phyloP scores from a whole-genome alignment of 768 basidiomycete genomes.

The Suillus spraguei region DNA sequence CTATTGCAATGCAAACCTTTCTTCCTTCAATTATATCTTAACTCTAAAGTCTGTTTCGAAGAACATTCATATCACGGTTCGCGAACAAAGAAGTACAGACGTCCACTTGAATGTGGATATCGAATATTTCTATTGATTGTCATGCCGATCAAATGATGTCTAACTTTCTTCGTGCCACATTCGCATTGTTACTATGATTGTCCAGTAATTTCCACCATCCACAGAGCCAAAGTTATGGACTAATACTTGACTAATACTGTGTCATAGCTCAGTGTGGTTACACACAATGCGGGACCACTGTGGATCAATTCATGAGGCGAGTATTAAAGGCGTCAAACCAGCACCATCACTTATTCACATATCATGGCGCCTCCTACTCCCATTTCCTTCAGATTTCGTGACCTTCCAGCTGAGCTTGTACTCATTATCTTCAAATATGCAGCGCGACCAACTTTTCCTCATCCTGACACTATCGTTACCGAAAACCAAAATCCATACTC shows the following conservation, averaged over 20 bases:
- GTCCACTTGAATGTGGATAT: no score
- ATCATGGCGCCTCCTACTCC: conserved; percentile 1
- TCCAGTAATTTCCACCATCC: not conserved
- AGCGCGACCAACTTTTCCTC: conserved; percentile 23
- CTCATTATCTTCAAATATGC: conserved; percentile 37
- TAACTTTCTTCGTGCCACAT: not conserved
- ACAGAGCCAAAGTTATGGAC: not conserved
- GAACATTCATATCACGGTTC: no score
- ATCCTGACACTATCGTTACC: not conserved
- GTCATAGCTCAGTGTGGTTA: not conserved
- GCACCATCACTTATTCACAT: not conserved
- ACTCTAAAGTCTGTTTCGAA: no score
- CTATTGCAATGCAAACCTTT: no score
- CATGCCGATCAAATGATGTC: no score
- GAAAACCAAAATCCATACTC: conserved; percentile 16
- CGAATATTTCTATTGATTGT: no score
- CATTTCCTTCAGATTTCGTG: conserved; percentile 20
- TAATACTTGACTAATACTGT: not conserved
- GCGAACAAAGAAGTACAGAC: no score
- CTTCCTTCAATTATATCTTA: no score
- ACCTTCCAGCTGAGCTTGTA: conserved; percentile 38
- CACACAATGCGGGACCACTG: not conserved
- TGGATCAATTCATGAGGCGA: not conserved
- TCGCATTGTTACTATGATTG: not conserved
- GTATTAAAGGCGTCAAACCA: not conserved